Percentiles rank a stretch among this genome's conserved stretches.
Conservation (phyloP, 2,329 filamentous ascomycete species). For the Chaetomiaceae sp. region DNA sequence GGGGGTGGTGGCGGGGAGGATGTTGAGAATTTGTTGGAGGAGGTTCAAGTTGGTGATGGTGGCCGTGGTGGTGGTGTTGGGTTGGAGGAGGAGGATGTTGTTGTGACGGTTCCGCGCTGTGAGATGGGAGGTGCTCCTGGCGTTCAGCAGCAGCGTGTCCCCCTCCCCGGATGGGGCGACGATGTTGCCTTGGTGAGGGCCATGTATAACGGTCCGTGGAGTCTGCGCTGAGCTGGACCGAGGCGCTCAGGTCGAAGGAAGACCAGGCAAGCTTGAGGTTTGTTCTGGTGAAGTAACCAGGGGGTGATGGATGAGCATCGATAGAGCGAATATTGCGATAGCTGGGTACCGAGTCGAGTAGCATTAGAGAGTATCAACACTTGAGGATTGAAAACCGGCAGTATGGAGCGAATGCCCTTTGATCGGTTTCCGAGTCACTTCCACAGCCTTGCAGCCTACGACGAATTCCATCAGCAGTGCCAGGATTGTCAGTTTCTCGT, state of each 20-base stretch:
- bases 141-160: not conserved
- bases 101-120: too few relatives aligned
- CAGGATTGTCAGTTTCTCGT: too few relatives aligned
- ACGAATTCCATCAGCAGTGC: too few relatives aligned
- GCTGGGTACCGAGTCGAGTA: conserved; percentile 3
- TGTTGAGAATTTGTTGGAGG: not conserved
- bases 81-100: not conserved
- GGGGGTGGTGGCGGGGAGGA: not conserved
- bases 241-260: not conserved
- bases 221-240: conserved; percentile 16
- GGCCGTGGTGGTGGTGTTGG: not conserved
- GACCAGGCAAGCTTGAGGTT: not conserved
- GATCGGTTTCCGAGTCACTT: too few relatives aligned
- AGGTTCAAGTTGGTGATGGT: not conserved
- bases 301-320: not conserved
- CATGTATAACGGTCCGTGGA: conserved; percentile 24
- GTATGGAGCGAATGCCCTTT: too few relatives aligned
- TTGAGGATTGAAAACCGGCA: not conserved
- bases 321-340: conserved; percentile 12
- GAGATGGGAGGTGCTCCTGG: not conserved
- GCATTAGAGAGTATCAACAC: conserved; percentile 12
- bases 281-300: not conserved
- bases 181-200: conserved; percentile 20
- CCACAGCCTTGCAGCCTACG: too few relatives aligned
- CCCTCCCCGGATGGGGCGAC: conserved; percentile 11